Base-by-base conservation (phyloP, 768 basidiomycete genomes). In the Termitomyces eurrhizus region DNA sequence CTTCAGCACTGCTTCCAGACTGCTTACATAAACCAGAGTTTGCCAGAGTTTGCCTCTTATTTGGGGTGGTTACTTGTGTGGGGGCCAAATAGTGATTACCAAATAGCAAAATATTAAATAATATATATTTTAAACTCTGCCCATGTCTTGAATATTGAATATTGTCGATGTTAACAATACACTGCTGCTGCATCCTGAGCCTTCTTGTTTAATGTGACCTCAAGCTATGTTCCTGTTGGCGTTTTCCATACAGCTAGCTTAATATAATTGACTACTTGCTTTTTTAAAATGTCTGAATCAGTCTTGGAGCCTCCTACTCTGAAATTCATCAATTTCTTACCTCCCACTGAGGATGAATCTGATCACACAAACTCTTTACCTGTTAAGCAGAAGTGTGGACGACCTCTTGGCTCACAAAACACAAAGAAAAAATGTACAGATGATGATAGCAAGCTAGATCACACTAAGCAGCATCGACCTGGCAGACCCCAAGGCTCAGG, bases 21-120 rank as follows among this genome's bases (percentile, higher is more conserved):
- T n/a, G n/a, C n/a, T n/a, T n/a, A n/a, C n/a, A n/a, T n/a, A n/a
- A n/a, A n/a, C n/a, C n/a, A n/a, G n/a, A n/a, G n/a, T n/a, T n/a
- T n/a, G n/a, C n/a, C n/a, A n/a, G n/a, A n/a, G n/a, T n/a, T n/a
- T n/a, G n/a, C n/a, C n/a, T n/a, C n/a, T n/a, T n/a, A n/a, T n/a
- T 35, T 44, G 1, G 26, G 49, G 49, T 50, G 49, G 49, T 14
- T 50, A 50, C 29, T 32, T 50, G 49, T 29, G 49, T 50, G 8
- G 49, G 49, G 13, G 32, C 14, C 49, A 50, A 50, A 50, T 50
- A 32, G 49, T 14, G 14, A 48, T n/a, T 48, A 48, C 24, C 7
- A 32, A 50, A 50, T 50, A 50, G 49, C 49, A 50, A 50, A 50
- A 50, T 16, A 50, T 50, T 50, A 50, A 18, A 50, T 50, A 50